Base-by-base conservation (phyloP, 2,329 filamentous ascomycete genomes). In the Plenodomus biglobosus region DNA sequence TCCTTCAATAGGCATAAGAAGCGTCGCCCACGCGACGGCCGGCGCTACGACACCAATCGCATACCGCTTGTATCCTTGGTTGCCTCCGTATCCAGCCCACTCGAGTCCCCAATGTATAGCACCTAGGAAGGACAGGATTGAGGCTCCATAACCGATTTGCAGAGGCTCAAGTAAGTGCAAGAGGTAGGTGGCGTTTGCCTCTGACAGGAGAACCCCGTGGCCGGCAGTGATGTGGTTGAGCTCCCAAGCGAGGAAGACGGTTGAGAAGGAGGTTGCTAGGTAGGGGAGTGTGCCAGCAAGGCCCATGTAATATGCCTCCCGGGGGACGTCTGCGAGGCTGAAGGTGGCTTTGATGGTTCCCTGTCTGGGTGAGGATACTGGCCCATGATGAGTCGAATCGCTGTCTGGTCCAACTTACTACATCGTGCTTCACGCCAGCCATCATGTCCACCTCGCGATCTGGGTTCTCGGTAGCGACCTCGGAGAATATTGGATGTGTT, bases 91-190 rank as follows among this genome's bases (percentile, higher is more conserved):
- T 75, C 86, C 76, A 42, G 88, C 88, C 71, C 86, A 95, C 73
- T 96, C 91, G 16, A 96, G 79, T 46, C 92, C 92, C 88, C 92
- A 96, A 73, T 96, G 92, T 64, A 96, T 85, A 27, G 92, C 92
- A 38, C 92, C 92, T 1, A 96, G 82, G 79, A 96, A 96, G 21
- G 91, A 95, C 62, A 96, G 88, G 63, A 96, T 94, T 48, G 95
- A 84, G 40, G 92, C 92, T 46, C 92, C 92, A 63, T 95, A 96
- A 50, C 90, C 92, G 45, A 96, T 81, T 73, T 96, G 92, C 44
- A 96, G 75, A 11, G 91, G 91, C 75, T 96, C 91, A 22, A 96
- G 78, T 15, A 90, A 71, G 57, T 86, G 81, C 8, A 96, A 80
- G 46, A 90, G 77, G 19, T 87, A 75, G 52, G 85, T 83, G 2